These are phyloP conservation scores for Trichophyton simii DNA, from an alignment of 2,329 filamentous ascomycete species.

Conservation along the genomic window DNA sequence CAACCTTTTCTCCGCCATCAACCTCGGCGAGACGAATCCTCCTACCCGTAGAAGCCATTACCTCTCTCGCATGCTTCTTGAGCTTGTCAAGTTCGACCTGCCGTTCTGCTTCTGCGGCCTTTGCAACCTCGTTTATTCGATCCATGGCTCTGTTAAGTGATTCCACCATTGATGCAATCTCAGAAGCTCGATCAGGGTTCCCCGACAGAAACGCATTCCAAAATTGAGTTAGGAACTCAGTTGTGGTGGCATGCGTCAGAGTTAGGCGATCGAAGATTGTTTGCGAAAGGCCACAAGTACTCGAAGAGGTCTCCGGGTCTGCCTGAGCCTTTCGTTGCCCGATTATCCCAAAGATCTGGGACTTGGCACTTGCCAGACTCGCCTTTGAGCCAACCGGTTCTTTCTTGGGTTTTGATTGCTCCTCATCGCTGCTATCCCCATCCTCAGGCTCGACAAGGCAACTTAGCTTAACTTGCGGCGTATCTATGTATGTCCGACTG, in stretches of 20 bases:
- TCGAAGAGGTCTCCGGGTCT: constrained; percentile 25
- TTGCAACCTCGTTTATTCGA: constrained; percentile 67
- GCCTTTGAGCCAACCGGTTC: constrained; percentile 52
- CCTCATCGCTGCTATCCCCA: constrained; percentile 54
- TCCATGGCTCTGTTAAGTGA: constrained; percentile 65
- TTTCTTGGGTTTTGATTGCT: constrained; percentile 35
- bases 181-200: constrained; percentile 63
- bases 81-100: constrained; percentile 52
- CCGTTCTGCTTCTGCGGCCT: constrained; percentile 64
- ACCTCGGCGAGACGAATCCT: constrained; percentile 54
- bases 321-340: constrained; percentile 43
- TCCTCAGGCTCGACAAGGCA: constrained; percentile 43
- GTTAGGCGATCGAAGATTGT: constrained; percentile 49
- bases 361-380: constrained; percentile 44
- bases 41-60: constrained; percentile 60
- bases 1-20: constrained; percentile 62
- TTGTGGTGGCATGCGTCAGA: constrained; percentile 79
- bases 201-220: constrained; percentile 87
- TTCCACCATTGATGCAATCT: constrained; percentile 70
- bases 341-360: constrained; percentile 48
- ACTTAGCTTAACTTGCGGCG: constrained; percentile 55
- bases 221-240: constrained; percentile 95
- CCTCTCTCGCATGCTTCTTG: constrained; percentile 57
- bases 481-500: constrained; percentile 31
- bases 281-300: constrained; percentile 37